These are phyloP conservation scores for Colletotrichum sp. DNA, from an alignment of 2,329 filamentous ascomycete species.

Conservation along the genomic window DNA sequence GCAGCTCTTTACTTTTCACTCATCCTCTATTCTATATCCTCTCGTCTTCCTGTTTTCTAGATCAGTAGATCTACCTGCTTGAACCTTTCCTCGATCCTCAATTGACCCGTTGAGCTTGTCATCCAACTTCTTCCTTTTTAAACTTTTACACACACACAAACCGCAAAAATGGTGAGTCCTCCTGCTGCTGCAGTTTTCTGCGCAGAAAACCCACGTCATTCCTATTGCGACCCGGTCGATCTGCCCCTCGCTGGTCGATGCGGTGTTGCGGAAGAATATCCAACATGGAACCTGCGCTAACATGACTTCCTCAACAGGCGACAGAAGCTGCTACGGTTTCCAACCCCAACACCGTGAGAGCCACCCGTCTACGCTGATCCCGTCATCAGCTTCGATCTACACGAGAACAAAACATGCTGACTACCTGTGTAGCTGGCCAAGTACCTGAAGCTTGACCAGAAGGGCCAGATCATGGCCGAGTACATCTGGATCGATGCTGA, in stretches of 20 bases:
- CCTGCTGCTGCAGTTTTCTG: not conserved
- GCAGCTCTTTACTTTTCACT: not conserved
- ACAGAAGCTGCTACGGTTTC: conserved; percentile 31
- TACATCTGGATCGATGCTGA: conserved; percentile 94
- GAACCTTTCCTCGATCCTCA: not conserved
- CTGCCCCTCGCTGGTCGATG: not conserved
- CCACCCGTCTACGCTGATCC: not conserved
- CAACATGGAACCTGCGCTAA: conserved; percentile 11
- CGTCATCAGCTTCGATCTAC: not conserved
- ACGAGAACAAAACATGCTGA: conserved; percentile 14
- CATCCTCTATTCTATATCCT: not conserved
- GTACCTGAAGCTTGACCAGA: conserved; percentile 90
- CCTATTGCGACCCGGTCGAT: not conserved
- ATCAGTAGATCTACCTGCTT: not conserved
- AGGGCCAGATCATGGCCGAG: conserved; percentile 87
- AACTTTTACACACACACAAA: conserved; percentile 8
- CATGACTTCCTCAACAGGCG: conserved; percentile 24
- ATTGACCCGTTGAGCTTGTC: not conserved
- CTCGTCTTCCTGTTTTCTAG: not conserved
- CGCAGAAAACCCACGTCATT: not conserved
- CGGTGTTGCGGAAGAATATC: not conserved
- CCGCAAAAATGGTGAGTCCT: conserved; percentile 26
- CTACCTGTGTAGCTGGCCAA: conserved; percentile 74
- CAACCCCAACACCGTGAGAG: conserved; percentile 38
- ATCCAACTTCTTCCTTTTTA: not conserved